Percentiles rank a stretch among this genome's conserved stretches.
These are phyloP conservation scores for Alternaria angustiovoidea DNA, from an alignment of 2,329 filamentous ascomycete genomes.

Conservation along the genomic window DNA sequence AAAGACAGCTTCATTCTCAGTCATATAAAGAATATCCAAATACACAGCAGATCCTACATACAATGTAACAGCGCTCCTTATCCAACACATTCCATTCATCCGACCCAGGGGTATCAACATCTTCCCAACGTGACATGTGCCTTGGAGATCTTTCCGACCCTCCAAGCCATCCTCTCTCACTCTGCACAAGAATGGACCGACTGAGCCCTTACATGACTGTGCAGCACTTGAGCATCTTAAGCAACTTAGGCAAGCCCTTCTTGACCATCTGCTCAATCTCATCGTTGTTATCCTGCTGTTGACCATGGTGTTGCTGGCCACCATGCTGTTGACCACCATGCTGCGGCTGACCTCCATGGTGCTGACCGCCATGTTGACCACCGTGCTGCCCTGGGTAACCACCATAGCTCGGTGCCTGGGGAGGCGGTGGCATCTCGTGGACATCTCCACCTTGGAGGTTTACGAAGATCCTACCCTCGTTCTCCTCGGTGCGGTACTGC, in stretches of 20 bases:
- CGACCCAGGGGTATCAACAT: constrained; percentile 1
- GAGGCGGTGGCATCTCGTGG: constrained; percentile 50
- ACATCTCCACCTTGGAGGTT: constrained; percentile 77
- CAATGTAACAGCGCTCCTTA: neutral
- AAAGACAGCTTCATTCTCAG: neutral
- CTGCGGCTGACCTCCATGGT: constrained; percentile 28
- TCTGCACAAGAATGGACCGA: neutral
- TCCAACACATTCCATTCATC: neutral
- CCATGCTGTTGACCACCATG: constrained; percentile 2
- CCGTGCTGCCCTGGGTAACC: constrained; percentile 53
- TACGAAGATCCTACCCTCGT: constrained; percentile 87
- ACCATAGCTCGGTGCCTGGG: constrained; percentile 49
- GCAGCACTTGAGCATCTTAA: constrained; percentile 74
- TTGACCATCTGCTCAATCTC: constrained; percentile 68
- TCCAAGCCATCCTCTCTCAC: neutral
- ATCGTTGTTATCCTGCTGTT: constrained; percentile 56
- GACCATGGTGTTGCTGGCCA: constrained; percentile 46
- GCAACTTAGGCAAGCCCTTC: constrained; percentile 66
- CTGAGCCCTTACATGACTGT: constrained; percentile 69
- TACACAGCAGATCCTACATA: neutral
- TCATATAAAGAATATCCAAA: neutral
- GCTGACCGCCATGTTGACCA: constrained; percentile 29
- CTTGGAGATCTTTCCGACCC: neutral
- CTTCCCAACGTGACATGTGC: neutral
- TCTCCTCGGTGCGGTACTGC: constrained; percentile 84